Evolutionary conservation across 2,329 filamentous ascomycete species (phyloP).

Genomic region (Talaromyces sp.): DNA sequence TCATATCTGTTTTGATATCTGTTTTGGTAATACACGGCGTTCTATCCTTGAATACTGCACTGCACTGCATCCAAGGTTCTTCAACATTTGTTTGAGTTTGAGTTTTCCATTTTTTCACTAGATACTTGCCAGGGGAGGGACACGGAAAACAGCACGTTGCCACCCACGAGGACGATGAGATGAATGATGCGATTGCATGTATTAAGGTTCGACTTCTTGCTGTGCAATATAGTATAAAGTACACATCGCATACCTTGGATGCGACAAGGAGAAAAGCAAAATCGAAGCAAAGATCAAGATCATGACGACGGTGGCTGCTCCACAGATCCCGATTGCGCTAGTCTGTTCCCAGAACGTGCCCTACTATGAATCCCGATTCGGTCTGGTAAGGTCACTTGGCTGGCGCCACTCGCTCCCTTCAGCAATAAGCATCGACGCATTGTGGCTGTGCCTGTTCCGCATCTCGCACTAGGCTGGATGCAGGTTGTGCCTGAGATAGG

Average conservation of each 20-base stretch:
- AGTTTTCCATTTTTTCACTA: background rate
- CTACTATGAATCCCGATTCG: background rate
- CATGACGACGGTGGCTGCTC: conserved; percentile 3
- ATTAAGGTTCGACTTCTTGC: background rate
- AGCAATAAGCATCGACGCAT: background rate
- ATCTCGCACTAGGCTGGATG: background rate
- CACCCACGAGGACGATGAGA: background rate
- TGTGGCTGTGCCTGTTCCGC: background rate
- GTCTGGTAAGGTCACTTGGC: background rate
- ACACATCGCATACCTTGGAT: too few species aligned
- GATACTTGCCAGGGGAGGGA: background rate
- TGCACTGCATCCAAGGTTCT: background rate
- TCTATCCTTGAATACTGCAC: too few species aligned
- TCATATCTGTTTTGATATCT: background rate
- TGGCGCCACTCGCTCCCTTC: background rate
- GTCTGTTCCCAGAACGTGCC: background rate
- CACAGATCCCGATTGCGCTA: background rate
- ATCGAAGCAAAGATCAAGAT: background rate
- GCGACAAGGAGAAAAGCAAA: too few species aligned
- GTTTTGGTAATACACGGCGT: background rate
- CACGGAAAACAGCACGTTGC: background rate
- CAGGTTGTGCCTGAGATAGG: background rate
- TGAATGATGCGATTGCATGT: background rate
- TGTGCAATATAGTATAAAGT: background rate
- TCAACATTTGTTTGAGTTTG: background rate